Base-by-base conservation (phyloP, 164 flowering plant species). In the Brasenia schreberi region DNA sequence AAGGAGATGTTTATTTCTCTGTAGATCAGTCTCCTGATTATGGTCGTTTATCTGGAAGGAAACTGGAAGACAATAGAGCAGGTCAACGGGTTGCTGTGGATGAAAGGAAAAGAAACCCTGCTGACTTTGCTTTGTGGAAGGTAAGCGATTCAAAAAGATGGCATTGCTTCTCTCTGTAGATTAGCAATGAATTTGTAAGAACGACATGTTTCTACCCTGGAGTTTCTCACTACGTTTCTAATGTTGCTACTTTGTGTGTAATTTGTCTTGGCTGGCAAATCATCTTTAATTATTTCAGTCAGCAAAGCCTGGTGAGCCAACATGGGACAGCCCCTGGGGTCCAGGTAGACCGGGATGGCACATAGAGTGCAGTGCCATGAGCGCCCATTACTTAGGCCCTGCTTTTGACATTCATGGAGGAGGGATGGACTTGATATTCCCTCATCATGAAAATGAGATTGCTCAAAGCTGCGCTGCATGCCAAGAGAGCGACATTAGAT, bases 331-430 rank as follows among this genome's bases (percentile, higher is more conserved):
- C 76, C 93, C 90, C 0, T 94, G 97, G 98, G 98, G 98, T 19
- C 85, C 79, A 64, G 98, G 98, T 73, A 89, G 98, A 72, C 97
- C 98, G 18, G 98, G 97, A 42, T 91, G 98, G 98, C 97, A 94
- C 73, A 91, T 94, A 43, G 98, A 94, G 70, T 94, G 98, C 91
- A 94, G 98, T 84, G 98, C 98, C 33, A 94, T 91, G 98, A 94
- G 97, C 84, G 91, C 88, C 43, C 84, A 79, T 64, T 89, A 86
- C 74, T 77, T 94, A 27, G 68, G 87, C 2, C 77, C 39, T 69
- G 68, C 79, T 3, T 94, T 94, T 79, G 98, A 94, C 75, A 91
- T 90, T 78, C 98, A 91, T 81, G 97, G 96, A 68, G 97, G 96
- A 69, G 98, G 97, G 64, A 81, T 83, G 78, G 98, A 94, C 80